These are phyloP conservation scores for Globisporangium mamillatum DNA, from an alignment of 352 stramenopile genomes.

Conservation along the genomic window DNA sequence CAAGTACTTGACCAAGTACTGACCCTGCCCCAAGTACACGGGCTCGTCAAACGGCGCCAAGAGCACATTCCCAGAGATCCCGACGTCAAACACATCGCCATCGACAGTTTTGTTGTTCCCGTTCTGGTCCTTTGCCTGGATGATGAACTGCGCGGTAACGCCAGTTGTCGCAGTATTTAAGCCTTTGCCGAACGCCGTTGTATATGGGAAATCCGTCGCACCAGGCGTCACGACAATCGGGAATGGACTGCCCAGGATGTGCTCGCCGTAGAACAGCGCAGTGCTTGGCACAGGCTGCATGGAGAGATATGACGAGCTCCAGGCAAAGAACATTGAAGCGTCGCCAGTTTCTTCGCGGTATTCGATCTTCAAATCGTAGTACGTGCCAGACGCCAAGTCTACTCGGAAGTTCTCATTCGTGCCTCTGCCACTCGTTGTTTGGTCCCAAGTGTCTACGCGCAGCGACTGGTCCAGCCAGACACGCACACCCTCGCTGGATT, in stretches of 20 bases:
- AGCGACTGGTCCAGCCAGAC: constrained; percentile 93
- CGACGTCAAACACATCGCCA: constrained; percentile 77
- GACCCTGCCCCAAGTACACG: constrained; percentile 87
- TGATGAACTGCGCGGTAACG: constrained; percentile 86
- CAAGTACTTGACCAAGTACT: constrained; percentile 91
- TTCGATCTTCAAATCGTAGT: constrained; percentile 94
- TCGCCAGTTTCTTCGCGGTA: constrained; percentile 93
- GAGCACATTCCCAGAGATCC: constrained; percentile 38
- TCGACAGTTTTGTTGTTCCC: constrained; percentile 90
- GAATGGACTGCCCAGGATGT: constrained; percentile 95
- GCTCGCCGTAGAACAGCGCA: constrained; percentile 83
- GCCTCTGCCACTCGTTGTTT: constrained; percentile 26
- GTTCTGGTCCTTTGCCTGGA: constrained; percentile 92
- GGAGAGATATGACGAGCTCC: constrained; percentile 90
- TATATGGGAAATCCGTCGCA: constrained; percentile 94
- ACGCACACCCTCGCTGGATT: constrained; percentile 90
- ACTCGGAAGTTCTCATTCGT: constrained; percentile 73
- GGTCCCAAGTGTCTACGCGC: constrained; percentile 90
- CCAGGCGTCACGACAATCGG: constrained; percentile 86
- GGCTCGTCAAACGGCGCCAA: constrained; percentile 68
- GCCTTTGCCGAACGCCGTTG: constrained; percentile 84
- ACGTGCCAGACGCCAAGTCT: constrained; percentile 59
- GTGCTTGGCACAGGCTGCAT: constrained; percentile 81
- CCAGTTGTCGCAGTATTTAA: constrained; percentile 78
- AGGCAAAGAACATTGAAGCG: constrained; percentile 86